Conservation (phyloP, 495 filamentous ascomycete species). For the Penicillium verhagenii region DNA sequence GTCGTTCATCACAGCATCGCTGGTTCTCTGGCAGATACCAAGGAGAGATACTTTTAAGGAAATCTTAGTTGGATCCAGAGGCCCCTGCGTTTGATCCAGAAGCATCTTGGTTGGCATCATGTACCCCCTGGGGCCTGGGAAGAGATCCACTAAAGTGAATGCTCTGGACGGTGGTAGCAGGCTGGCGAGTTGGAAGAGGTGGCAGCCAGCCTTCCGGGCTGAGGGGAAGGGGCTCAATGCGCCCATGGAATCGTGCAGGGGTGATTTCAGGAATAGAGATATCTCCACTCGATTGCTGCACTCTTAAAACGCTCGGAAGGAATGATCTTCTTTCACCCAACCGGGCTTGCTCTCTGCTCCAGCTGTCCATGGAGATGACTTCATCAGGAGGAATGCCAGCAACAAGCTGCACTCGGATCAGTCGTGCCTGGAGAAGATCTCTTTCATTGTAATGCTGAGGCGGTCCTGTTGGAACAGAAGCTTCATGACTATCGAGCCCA, state of each 20-base stretch:
- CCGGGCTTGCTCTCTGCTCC: background rate
- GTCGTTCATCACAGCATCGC: background rate
- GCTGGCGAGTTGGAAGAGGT: too few species aligned
- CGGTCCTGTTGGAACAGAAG: background rate
- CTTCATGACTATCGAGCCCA: background rate
- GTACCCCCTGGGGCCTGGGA: background rate
- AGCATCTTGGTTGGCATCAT: background rate
- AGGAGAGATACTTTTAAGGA: too few species aligned
- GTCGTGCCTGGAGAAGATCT: conserved; percentile 24
- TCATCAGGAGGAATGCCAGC: conserved; percentile 29
- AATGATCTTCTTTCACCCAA: background rate
- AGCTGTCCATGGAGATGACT: conserved; percentile 18
- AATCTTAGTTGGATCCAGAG: background rate
- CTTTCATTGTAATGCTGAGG: background rate
- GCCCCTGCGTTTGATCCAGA: background rate
- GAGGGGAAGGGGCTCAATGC: background rate
- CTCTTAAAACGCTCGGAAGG: background rate
- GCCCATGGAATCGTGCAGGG: background rate
- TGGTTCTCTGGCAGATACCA: background rate
- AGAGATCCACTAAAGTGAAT: background rate
- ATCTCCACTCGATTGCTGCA: background rate
- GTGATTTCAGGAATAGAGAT: background rate
- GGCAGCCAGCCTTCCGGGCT: background rate
- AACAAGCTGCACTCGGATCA: conserved; percentile 32
- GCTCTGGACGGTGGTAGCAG: too few species aligned